phyloP scores from a whole-genome alignment of 1,284 basidiomycete species.

The Cryptococcus sp. region DNA sequence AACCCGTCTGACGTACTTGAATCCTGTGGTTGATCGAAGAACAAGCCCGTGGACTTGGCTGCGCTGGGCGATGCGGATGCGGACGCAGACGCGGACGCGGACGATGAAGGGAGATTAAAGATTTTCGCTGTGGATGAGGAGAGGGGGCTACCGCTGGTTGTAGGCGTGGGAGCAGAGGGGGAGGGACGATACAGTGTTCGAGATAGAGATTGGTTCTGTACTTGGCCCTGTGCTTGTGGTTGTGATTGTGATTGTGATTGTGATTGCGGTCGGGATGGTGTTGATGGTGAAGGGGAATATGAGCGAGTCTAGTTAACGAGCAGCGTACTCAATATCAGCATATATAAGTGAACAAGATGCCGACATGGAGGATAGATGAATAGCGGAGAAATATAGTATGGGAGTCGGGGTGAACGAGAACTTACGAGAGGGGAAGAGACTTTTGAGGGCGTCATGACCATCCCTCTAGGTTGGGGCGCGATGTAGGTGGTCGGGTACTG shows the following conservation, averaged over 20 bases:
- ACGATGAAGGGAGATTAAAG: conserved; percentile 24
- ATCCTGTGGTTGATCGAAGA: conserved; percentile 2
- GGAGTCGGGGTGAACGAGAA: not conserved
- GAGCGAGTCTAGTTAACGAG: conserved; percentile 8
- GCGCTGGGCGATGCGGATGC: conserved; percentile 15
- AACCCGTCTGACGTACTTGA: conserved; percentile 25
- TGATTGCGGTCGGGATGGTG: conserved; percentile 1
- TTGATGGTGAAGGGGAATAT: conserved; percentile 15
- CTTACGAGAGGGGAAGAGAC: conserved; percentile 45
- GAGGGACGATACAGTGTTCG: too few relatives aligned
- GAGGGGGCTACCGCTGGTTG: not conserved
- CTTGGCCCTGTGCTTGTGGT: not conserved
- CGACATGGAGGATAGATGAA: too few relatives aligned
- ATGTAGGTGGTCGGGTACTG: conserved; percentile 26
- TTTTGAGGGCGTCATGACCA: conserved; percentile 24
- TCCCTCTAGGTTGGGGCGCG: conserved; percentile 20
- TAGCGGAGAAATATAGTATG: not conserved
- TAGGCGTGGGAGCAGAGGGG: not conserved
- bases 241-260: not conserved
- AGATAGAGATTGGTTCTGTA: too few relatives aligned
- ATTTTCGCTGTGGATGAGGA: conserved; percentile 19
- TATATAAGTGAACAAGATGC: too few relatives aligned
- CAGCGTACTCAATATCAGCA: not conserved
- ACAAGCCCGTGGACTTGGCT: not conserved
- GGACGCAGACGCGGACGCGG: conserved; percentile 2